These are phyloP conservation scores for Moesziomyces aphidis DNA, from an alignment of 1,284 basidiomycete species.

Conservation along the genomic window DNA sequence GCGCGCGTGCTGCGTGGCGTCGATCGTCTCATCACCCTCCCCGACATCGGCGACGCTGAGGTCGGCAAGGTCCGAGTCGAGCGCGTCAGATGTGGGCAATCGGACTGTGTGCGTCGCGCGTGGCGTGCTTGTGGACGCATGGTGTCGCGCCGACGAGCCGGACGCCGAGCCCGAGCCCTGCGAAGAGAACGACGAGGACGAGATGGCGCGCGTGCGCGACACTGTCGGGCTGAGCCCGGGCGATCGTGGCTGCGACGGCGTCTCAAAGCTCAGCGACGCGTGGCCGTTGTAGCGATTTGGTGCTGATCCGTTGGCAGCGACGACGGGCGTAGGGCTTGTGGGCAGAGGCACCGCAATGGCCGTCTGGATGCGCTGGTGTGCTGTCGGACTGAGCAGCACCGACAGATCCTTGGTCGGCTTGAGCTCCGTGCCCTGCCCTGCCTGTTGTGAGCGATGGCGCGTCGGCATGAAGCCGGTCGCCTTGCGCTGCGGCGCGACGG, in stretches of 20 bases:
- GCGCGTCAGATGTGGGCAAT: background rate
- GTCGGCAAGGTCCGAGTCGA: slow-evolving; percentile 28
- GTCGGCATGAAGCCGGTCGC: slow-evolving; percentile 36
- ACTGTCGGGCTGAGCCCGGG: slow-evolving; percentile 22
- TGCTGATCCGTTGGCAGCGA: slow-evolving; percentile 3
- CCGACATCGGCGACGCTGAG: slow-evolving; percentile 13
- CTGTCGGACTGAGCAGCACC: slow-evolving; percentile 29
- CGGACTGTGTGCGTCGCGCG: background rate
- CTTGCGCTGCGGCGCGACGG: slow-evolving; percentile 20
- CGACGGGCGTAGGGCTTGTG: slow-evolving; percentile 28
- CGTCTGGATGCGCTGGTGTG: slow-evolving; percentile 33
- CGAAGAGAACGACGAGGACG: slow-evolving; percentile 39
- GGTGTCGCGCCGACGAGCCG: slow-evolving; percentile 11
- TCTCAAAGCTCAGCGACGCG: slow-evolving; percentile 15
- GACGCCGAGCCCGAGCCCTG: slow-evolving; percentile 29
- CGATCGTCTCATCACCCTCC: slow-evolving; percentile 29
- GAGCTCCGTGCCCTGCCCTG: slow-evolving; percentile 1
- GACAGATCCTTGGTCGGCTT: slow-evolving; percentile 23
- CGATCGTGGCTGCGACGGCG: slow-evolving; percentile 23
- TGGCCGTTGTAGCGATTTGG: slow-evolving; percentile 13
- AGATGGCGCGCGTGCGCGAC: slow-evolving; percentile 28
- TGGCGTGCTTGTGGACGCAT: slow-evolving; percentile 9
- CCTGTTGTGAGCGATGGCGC: slow-evolving; percentile 15
- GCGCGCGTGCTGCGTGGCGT: slow-evolving; percentile 28
- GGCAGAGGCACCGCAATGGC: slow-evolving; percentile 38